These are phyloP conservation scores for Starmerella sirachaensis DNA, from an alignment of 805 yeast genomes.

Conservation along the genomic window DNA sequence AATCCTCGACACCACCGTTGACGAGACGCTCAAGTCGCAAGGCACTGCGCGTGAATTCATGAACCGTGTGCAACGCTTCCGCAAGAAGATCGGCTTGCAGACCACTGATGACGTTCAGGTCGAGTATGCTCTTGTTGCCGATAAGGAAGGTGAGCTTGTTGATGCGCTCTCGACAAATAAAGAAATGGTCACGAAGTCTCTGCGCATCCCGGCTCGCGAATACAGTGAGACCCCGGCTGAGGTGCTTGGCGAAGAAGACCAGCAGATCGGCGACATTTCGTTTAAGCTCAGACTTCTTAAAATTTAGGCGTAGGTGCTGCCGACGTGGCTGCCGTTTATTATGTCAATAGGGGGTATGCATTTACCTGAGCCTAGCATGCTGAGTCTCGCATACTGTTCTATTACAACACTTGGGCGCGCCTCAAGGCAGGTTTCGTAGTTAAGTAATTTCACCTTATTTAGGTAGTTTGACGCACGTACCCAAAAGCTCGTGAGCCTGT, in stretches of 20 bases:
- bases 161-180: slow-evolving; percentile 51
- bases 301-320: too few relatives aligned
- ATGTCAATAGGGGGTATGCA: too few relatives aligned
- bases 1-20: slow-evolving; percentile 74
- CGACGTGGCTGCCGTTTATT: too few relatives aligned
- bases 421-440: too few relatives aligned
- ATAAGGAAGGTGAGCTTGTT: slow-evolving; percentile 40
- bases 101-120: slow-evolving; percentile 92
- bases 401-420: too few relatives aligned
- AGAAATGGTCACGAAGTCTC: slow-evolving; percentile 61
- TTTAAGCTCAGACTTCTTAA: slow-evolving; percentile 71
- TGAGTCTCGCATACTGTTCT: too few relatives aligned
- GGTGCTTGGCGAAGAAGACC: slow-evolving; percentile 80
- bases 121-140: slow-evolving; percentile 57
- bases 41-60: slow-evolving; percentile 93
- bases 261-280: slow-evolving; percentile 60
- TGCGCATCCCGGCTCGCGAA: slow-evolving; percentile 51
- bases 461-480: too few relatives aligned
- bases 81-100: slow-evolving; percentile 90
- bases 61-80: slow-evolving; percentile 92
- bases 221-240: slow-evolving; percentile 34
- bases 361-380: too few relatives aligned
- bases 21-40: slow-evolving; percentile 81
- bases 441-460: too few relatives aligned
- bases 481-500: too few relatives aligned